Evolutionary conservation across 176 grass and related monocot genomes (phyloP), one percentile per base, ranked within the genome.

Genomic region (Avena sativa): DNA sequence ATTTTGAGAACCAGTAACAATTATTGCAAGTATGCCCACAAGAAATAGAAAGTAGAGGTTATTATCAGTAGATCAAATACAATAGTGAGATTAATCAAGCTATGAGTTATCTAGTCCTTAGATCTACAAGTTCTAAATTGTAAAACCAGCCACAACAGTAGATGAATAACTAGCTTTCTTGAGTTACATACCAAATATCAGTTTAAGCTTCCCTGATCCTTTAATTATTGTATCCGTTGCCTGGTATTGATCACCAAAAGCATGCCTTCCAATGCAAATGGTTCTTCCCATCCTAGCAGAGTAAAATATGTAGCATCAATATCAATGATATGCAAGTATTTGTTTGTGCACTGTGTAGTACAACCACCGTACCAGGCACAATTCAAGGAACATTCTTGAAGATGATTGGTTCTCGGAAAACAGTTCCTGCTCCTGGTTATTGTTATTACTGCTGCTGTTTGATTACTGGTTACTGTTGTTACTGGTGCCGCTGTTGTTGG

Each of bases 261-360:
- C 93, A 85, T 95, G 91, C 26, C 93, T 89, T 89, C 93, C 93
- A 57, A 95, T 95, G 80, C 93, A 95, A 82, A 95, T 93, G 67
- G 93, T 75, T 89, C 91, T 82, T 80, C 82, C 91, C 93, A 95
- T 82, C 91, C 91, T 92, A 66, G 40, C 10, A 88, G 46, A 23
- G 71, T 48, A 53, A 67, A 77, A 87, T 15, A 86, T 70, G 59
- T 9, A 76, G 70, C 25, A 51, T 85, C 51, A 85, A 53, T 13
- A 60, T 40, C 43, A 69, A 50, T 1, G 32, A 43, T 19, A 15
- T 63, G 7, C 21, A 84, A 53, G 36, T 30, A 88, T 82, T 53
- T 50, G 43, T 71, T 11, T 81, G 19, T 70, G 30, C 30, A 32
- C 30, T 32, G 30, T 32, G 32, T 38, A 50, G 59, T 83, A 63